Evolutionary conservation across 2,329 filamentous ascomycete genomes (phyloP).

Genomic region (Xylariaceae sp.): DNA sequence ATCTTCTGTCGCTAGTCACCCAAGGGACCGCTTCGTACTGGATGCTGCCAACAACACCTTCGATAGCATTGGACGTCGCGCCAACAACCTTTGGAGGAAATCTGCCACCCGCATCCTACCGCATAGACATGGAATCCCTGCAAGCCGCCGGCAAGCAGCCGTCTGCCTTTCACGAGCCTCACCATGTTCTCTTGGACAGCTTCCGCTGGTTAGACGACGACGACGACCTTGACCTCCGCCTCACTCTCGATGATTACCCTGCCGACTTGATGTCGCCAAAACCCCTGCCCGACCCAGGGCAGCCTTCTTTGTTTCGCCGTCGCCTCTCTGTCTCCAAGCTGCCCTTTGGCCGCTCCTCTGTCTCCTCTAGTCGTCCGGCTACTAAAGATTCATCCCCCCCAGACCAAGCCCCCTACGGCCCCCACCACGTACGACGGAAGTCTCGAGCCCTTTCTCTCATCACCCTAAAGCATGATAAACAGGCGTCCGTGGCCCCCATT

Average conservation of each 20-base stretch:
- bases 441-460: constrained; percentile 64
- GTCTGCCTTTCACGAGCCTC: constrained; percentile 40
- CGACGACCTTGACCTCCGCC: constrained; percentile 69
- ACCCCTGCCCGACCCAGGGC: constrained; percentile 50
- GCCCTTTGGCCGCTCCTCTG: constrained; percentile 62
- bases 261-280: constrained; percentile 62
- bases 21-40: constrained; percentile 2
- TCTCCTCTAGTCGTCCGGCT: constrained; percentile 55
- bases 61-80: constrained; percentile 50
- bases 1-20: constrained; percentile 47
- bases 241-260: constrained; percentile 74
- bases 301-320: constrained; percentile 65
- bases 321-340: constrained; percentile 76
- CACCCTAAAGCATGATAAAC: constrained; percentile 51
- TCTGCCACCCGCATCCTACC: constrained; percentile 3
- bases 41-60: constrained; percentile 60
- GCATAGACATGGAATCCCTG: constrained; percentile 38
- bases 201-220: constrained; percentile 79
- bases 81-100: constrained; percentile 40
- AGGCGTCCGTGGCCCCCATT: constrained; percentile 58
- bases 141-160: constrained; percentile 31
- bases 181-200: constrained; percentile 67
- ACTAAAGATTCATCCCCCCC: constrained; percentile 49
- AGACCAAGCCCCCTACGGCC: constrained; percentile 32
- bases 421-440: constrained; percentile 53